These are phyloP conservation scores for Lentithecium fluviatile DNA, from an alignment of 495 filamentous ascomycete species.

Conservation along the genomic window DNA sequence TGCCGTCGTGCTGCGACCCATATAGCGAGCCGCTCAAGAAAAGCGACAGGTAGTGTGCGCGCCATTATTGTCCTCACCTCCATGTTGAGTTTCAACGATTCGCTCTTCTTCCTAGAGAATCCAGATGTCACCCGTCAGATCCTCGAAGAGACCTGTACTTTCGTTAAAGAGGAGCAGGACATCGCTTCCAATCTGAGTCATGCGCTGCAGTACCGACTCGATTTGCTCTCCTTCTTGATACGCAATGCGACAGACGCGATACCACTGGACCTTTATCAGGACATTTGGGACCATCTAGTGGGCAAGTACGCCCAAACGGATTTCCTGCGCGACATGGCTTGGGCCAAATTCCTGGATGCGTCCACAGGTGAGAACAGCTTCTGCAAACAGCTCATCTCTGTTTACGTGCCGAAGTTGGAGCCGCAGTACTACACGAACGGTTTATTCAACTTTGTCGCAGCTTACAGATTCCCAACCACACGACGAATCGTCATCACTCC, in stretches of 20 bases:
- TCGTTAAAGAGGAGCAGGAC: constrained; percentile 22
- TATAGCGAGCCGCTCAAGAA: constrained; percentile 21
- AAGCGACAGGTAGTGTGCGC: constrained; percentile 32
- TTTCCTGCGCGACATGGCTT: constrained; percentile 59
- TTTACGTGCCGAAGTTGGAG: constrained; percentile 63
- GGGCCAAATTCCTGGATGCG: constrained; percentile 46
- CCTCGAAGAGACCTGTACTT: constrained; percentile 37
- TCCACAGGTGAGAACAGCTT: constrained; percentile 45
- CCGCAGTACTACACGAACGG: constrained; percentile 66
- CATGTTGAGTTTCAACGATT: constrained; percentile 5
- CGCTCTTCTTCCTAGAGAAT: constrained; percentile 14
- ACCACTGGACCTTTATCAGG: constrained; percentile 16
- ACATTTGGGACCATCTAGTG: constrained; percentile 34
- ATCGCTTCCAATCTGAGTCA: background rate
- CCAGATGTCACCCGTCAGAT: constrained; percentile 23
- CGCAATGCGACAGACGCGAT: constrained; percentile 14
- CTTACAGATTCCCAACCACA: constrained; percentile 40
- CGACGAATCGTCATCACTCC: background rate
- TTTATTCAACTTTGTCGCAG: constrained; percentile 65
- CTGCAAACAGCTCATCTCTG: constrained; percentile 61
- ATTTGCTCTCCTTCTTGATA: constrained; percentile 21
- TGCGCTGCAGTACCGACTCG: constrained; percentile 28
- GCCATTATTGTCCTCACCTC: constrained; percentile 20
- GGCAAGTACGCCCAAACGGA: constrained; percentile 49
- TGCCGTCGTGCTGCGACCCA: constrained; percentile 27